Conservation (phyloP, 495 filamentous ascomycete genomes). For the Acidiella bohemica region DNA sequence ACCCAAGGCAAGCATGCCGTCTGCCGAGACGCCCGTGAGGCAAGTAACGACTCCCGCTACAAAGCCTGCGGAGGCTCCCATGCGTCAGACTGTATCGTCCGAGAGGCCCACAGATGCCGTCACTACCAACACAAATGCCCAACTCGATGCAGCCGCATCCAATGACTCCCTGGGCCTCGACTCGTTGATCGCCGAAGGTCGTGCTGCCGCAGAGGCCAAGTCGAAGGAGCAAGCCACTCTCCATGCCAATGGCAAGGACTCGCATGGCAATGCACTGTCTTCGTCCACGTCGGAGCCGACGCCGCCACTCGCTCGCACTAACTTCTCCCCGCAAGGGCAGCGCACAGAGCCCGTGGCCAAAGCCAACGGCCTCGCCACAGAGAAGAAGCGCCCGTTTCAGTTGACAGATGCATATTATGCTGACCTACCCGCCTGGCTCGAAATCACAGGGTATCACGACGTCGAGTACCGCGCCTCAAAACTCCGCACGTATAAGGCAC, state of each 20-base stretch:
- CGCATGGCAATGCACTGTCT: background rate
- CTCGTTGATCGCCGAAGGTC: slow-evolving; percentile 8
- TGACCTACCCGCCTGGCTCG: slow-evolving; percentile 48
- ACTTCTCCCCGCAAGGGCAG: background rate
- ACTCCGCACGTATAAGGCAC: slow-evolving; percentile 33
- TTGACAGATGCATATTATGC: slow-evolving; percentile 19
- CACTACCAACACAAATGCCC: background rate
- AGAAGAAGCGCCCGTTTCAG: background rate
- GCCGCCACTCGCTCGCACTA: background rate
- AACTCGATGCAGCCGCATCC: background rate
- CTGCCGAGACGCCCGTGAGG: slow-evolving; percentile 4
- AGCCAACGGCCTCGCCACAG: background rate
- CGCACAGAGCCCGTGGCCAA: background rate
- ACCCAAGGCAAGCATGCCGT: slow-evolving; percentile 2
- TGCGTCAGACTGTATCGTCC: background rate
- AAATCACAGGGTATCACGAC: slow-evolving; percentile 46
- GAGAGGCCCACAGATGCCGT: background rate
- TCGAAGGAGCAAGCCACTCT: slow-evolving; percentile 2
- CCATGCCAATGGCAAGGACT: background rate
- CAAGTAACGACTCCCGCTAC: background rate
- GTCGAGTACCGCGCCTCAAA: slow-evolving; percentile 34
- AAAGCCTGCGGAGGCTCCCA: background rate
- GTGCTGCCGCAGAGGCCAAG: slow-evolving; percentile 11
- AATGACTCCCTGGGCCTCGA: slow-evolving; percentile 4
- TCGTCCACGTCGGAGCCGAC: background rate